Percentiles rank a stretch among this genome's conserved stretches.
Conservation (phyloP, 768 basidiomycete species). For the Porpolomopsis calyptriformis region DNA sequence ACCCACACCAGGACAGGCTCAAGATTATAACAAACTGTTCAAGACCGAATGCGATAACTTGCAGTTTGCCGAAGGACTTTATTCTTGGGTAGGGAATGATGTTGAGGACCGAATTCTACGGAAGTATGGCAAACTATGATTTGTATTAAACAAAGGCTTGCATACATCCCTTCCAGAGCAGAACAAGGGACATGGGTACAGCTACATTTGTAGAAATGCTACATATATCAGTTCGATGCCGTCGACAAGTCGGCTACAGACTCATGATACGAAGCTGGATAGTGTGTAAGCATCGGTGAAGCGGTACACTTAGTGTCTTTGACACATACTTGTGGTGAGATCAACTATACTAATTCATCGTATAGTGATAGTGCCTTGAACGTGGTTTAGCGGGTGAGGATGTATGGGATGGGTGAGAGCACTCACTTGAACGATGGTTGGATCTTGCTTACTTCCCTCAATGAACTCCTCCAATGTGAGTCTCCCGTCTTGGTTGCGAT, state of each 20-base stretch:
- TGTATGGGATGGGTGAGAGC: conserved; percentile 5
- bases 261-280: too few relatives aligned
- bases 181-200: conserved; percentile 16
- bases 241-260: too few relatives aligned
- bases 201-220: conserved; percentile 19
- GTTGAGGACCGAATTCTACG: conserved; percentile 69
- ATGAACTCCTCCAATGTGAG: conserved; percentile 96
- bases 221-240: too few relatives aligned
- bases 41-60: conserved; percentile 88
- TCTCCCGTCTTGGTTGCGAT: conserved; percentile 86
- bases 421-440: conserved; percentile 91
- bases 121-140: conserved; percentile 57
- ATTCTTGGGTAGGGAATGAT: conserved; percentile 73
- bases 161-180: conserved; percentile 1
- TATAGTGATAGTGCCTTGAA: conserved; percentile 84
- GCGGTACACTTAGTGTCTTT: too few relatives aligned
- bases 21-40: conserved; percentile 85
- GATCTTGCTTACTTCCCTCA: conserved; percentile 97
- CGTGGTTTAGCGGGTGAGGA: conserved; percentile 8
- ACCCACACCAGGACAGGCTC: conserved; percentile 46
- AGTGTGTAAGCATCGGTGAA: too few relatives aligned
- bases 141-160: conserved; percentile 16
- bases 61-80: conserved; percentile 79
- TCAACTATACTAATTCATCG: conserved; percentile 75
- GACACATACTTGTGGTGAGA: not conserved